Conservation (phyloP, 2,329 filamentous ascomycete species). For the Bipolaris cookei region DNA sequence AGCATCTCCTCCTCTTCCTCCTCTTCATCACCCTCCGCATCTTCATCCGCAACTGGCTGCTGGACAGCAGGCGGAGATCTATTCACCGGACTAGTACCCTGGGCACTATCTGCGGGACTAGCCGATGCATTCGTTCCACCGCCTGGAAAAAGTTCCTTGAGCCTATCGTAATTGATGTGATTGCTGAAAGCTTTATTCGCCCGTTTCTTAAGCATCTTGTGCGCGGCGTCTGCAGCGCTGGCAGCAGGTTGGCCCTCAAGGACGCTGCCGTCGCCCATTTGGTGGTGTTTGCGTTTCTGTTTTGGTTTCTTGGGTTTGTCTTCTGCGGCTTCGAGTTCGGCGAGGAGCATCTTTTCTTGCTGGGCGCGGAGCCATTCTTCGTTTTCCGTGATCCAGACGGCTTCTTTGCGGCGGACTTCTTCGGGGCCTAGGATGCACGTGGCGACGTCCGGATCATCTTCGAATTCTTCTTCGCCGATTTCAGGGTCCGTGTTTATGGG, state of each 20-base stretch:
- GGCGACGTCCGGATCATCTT: slow-evolving; percentile 83
- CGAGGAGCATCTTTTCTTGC: slow-evolving; percentile 80
- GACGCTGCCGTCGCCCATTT: slow-evolving; percentile 51
- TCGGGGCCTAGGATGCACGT: slow-evolving; percentile 76
- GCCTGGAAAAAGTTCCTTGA: slow-evolving; percentile 51
- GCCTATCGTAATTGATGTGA: slow-evolving; percentile 55
- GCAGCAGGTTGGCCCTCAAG: slow-evolving; percentile 52
- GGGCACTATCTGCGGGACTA: slow-evolving; percentile 8
- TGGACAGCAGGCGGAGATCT: slow-evolving; percentile 16
- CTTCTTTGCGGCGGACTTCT: slow-evolving; percentile 83
- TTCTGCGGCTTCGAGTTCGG: slow-evolving; percentile 66
- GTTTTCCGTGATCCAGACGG: slow-evolving; percentile 93
- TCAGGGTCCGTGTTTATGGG: slow-evolving; percentile 54
- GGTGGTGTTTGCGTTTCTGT: slow-evolving; percentile 47
- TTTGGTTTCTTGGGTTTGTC: slow-evolving; percentile 59
- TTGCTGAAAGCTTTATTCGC: slow-evolving; percentile 50
- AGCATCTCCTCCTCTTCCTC: slow-evolving; percentile 38
- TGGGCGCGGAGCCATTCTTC: slow-evolving; percentile 89
- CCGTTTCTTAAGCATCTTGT: slow-evolving; percentile 55
- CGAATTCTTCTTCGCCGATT: slow-evolving; percentile 82
- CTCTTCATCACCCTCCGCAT: slow-evolving; percentile 28
- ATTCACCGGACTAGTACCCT: slow-evolving; percentile 2
- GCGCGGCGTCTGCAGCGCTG: slow-evolving; percentile 54
- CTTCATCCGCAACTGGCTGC: slow-evolving; percentile 10
- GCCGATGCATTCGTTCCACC: slow-evolving; percentile 21